phyloP scores from a whole-genome alignment of 768 basidiomycete genomes.

The Lentinus brumalis region DNA sequence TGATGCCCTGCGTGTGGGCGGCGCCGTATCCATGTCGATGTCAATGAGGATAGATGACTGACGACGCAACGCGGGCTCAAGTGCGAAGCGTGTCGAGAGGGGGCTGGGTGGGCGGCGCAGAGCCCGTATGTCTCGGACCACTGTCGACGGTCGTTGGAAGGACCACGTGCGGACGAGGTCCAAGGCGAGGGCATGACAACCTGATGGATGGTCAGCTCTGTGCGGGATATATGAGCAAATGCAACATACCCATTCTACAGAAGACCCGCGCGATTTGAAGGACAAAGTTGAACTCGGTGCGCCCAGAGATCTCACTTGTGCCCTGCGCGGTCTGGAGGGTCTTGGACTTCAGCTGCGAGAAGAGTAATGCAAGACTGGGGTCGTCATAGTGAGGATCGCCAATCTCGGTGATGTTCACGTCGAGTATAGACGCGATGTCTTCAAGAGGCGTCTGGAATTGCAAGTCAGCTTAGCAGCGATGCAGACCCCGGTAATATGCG shows the following conservation, averaged over 20 bases:
- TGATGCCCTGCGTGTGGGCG: conserved; percentile 58
- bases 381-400: conserved; percentile 92
- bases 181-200: conserved; percentile 90
- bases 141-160: conserved; percentile 75
- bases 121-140: conserved; percentile 26
- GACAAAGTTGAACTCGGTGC: conserved; percentile 93
- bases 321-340: conserved; percentile 93
- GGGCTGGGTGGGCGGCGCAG: conserved; percentile 45
- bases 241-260: conserved; percentile 83
- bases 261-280: conserved; percentile 93
- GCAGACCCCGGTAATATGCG: conserved; percentile 28
- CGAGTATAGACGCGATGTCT: conserved; percentile 64
- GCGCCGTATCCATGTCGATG: conserved; percentile 73
- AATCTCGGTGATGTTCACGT: conserved; percentile 60
- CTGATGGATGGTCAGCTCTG: conserved; percentile 40
- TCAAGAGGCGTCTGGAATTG: conserved; percentile 66
- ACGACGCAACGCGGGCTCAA: conserved; percentile 57
- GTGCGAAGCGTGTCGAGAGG: conserved; percentile 46
- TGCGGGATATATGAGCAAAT: neutral
- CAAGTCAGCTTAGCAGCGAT: neutral
- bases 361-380: conserved; percentile 87
- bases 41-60: conserved; percentile 84
- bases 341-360: conserved; percentile 86
- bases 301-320: conserved; percentile 85
- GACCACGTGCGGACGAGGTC: conserved; percentile 91